phyloP scores from a whole-genome alignment of 345 rosid species.

The Aurinia saxatilis region DNA sequence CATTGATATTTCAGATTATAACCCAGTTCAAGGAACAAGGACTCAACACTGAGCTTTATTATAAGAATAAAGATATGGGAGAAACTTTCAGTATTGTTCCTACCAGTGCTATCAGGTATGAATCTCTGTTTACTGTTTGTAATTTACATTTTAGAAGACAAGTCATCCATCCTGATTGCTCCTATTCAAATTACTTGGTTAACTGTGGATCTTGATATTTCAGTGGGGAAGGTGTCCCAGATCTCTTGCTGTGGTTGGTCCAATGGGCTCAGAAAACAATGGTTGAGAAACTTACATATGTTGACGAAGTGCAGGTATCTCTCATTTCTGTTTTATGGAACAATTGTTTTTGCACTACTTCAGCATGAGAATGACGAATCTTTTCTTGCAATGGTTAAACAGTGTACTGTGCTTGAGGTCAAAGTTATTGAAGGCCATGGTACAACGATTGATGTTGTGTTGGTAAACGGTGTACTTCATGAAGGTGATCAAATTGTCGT shows the following conservation, averaged over 20 bases:
- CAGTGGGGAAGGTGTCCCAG: slow-evolving; percentile 96
- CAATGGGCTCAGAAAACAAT: slow-evolving; percentile 94
- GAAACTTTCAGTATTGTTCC: slow-evolving; percentile 83
- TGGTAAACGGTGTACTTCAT: slow-evolving; percentile 83
- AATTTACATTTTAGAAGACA: not conserved
- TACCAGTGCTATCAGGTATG: slow-evolving; percentile 82
- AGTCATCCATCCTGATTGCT: not conserved
- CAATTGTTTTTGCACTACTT: not conserved
- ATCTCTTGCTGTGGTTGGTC: slow-evolving; percentile 69
- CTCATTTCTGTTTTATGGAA: slow-evolving; percentile 1
- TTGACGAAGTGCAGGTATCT: slow-evolving; percentile 69
- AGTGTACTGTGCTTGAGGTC: slow-evolving; percentile 97
- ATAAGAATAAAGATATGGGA: slow-evolving; percentile 81
- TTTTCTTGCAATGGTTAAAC: slow-evolving; percentile 27
- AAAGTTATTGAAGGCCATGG: slow-evolving; percentile 95
- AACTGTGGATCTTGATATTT: slow-evolving; percentile 23
- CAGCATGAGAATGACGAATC: slow-evolving; percentile 9
- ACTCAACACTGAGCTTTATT: slow-evolving; percentile 79
- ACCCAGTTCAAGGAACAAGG: slow-evolving; percentile 89
- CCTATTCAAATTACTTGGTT: slow-evolving; percentile 18
- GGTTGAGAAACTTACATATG: slow-evolving; percentile 85
- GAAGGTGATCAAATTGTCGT: slow-evolving; percentile 95
- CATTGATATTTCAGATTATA: slow-evolving; percentile 39
- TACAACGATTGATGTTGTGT: slow-evolving; percentile 89
- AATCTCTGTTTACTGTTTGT: not conserved